A percentile compares a stretch with the other conserved stretches of the same genome.
phyloP scores from a whole-genome alignment of 768 basidiomycete species.

The Clavulina sp. region DNA sequence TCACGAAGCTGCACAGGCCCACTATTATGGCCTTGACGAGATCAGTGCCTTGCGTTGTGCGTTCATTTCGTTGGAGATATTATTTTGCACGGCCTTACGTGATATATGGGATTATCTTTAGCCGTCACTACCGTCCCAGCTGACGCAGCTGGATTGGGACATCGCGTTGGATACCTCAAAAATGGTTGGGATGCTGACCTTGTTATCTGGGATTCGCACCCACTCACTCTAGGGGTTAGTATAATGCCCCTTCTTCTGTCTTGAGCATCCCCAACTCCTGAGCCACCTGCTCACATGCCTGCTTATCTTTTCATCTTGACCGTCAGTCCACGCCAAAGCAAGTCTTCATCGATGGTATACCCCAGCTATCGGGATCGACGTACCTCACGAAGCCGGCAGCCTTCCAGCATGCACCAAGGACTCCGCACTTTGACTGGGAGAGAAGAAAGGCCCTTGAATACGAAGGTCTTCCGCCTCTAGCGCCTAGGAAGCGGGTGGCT shows the following conservation, averaged over 20 bases:
- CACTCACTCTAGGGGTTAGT: slow-evolving; percentile 21
- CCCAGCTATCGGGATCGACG: slow-evolving; percentile 38
- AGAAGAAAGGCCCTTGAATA: slow-evolving; percentile 39
- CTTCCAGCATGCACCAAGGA: slow-evolving; percentile 38
- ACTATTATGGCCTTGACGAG: slow-evolving; percentile 51
- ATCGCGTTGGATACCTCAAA: slow-evolving; percentile 58
- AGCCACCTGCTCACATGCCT: neutral
- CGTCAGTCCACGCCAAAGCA: slow-evolving; percentile 66
- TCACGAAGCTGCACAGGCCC: no score
- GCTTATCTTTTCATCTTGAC: slow-evolving; percentile 30
- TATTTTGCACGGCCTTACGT: neutral
- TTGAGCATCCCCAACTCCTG: neutral
- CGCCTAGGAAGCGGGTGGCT: slow-evolving; percentile 21
- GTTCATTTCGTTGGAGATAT: neutral
- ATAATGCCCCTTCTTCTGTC: slow-evolving; percentile 9
- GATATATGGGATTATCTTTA: slow-evolving; percentile 14
- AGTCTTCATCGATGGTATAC: slow-evolving; percentile 72
- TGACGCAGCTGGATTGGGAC: slow-evolving; percentile 47
- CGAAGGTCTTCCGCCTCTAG: slow-evolving; percentile 61
- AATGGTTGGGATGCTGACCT: slow-evolving; percentile 50
- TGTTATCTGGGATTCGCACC: slow-evolving; percentile 23
- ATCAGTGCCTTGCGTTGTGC: slow-evolving; percentile 35
- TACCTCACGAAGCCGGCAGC: slow-evolving; percentile 34
- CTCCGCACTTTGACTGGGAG: slow-evolving; percentile 58
- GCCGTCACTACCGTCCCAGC: slow-evolving; percentile 61